Conservation (phyloP, 192 early-diverging fungal species). For the Rhizophagus clarus region DNA sequence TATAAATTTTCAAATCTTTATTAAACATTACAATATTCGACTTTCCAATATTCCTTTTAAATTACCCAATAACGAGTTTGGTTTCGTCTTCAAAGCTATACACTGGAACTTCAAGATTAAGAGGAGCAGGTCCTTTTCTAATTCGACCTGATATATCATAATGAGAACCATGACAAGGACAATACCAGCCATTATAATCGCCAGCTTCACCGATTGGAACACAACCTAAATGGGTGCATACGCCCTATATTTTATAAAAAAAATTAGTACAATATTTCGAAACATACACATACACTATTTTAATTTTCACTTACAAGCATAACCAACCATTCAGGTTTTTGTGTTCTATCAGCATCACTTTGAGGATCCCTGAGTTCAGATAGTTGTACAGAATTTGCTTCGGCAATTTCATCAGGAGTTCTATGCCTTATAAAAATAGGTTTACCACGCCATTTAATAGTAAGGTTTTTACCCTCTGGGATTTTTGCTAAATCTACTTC, state of each 20-base stretch:
- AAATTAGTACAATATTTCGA: not conserved
- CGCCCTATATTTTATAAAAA: slow-evolving; percentile 17
- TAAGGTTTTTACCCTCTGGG: slow-evolving; percentile 96
- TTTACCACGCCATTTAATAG: slow-evolving; percentile 99
- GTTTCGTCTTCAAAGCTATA: slow-evolving; percentile 66
- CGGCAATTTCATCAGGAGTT: slow-evolving; percentile 91
- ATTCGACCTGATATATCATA: slow-evolving; percentile 99
- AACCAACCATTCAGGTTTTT: slow-evolving; percentile 95
- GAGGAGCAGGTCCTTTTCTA: slow-evolving; percentile 96
- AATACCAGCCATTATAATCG: slow-evolving; percentile 99
- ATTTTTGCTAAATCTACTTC: slow-evolving; percentile 91
- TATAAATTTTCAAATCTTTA: no score
- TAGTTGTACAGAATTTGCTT: slow-evolving; percentile 83
- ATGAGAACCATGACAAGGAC: slow-evolving; percentile 99
- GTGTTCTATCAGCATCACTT: slow-evolving; percentile 84
- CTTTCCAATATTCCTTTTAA: not conserved
- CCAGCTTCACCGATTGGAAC: slow-evolving; percentile 98
- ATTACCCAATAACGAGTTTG: slow-evolving; percentile 89
- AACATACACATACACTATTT: not conserved
- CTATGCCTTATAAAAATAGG: slow-evolving; percentile 97
- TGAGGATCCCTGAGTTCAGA: slow-evolving; percentile 87
- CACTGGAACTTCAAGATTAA: slow-evolving; percentile 95
- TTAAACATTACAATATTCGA: no score
- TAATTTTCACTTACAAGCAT: slow-evolving; percentile 80
- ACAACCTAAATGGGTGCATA: slow-evolving; percentile 75